Evolutionary conservation across 106 monocot species (phyloP).

Genomic region (Dendrobium catenatum): DNA sequence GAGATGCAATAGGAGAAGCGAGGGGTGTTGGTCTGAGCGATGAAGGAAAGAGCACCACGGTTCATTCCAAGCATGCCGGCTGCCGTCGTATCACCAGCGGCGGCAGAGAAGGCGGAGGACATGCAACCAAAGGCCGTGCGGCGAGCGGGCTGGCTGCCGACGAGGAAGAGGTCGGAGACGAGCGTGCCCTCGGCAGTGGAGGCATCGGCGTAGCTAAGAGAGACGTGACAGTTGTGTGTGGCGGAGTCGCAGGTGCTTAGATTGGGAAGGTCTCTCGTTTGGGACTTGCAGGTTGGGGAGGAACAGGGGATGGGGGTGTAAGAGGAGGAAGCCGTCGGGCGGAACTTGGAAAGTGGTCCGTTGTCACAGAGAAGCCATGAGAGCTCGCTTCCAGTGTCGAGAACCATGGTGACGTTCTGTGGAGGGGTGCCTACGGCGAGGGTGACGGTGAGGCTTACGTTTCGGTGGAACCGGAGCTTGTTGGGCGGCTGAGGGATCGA

Average conservation of each 20-base stretch:
- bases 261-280: conserved; percentile 58
- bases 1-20: conserved; percentile 88
- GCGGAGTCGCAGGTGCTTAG: conserved; percentile 45
- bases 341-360: conserved; percentile 7
- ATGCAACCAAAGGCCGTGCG: conserved; percentile 81
- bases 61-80: conserved; percentile 89
- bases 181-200: conserved; percentile 80
- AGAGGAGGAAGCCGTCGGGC: conserved; percentile 42
- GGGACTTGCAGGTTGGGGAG: conserved; percentile 52
- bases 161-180: conserved; percentile 50
- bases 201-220: conserved; percentile 80
- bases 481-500: conserved; percentile 11
- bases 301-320: conserved; percentile 57
- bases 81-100: conserved; percentile 18
- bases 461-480: conserved; percentile 88
- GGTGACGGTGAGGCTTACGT: conserved; percentile 74
- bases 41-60: conserved; percentile 74
- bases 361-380: conserved; percentile 73
- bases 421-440: conserved; percentile 83
- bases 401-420: conserved; percentile 88
- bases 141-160: conserved; percentile 17
- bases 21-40: conserved; percentile 55
- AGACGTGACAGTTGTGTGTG: conserved; percentile 52
- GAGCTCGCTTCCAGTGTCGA: conserved; percentile 99
- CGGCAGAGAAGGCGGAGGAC: conserved; percentile 29